Percentiles rank a stretch among this genome's conserved stretches.
Conservation (phyloP, 768 basidiomycete genomes). For the Hortiboletus flavorubellus region DNA sequence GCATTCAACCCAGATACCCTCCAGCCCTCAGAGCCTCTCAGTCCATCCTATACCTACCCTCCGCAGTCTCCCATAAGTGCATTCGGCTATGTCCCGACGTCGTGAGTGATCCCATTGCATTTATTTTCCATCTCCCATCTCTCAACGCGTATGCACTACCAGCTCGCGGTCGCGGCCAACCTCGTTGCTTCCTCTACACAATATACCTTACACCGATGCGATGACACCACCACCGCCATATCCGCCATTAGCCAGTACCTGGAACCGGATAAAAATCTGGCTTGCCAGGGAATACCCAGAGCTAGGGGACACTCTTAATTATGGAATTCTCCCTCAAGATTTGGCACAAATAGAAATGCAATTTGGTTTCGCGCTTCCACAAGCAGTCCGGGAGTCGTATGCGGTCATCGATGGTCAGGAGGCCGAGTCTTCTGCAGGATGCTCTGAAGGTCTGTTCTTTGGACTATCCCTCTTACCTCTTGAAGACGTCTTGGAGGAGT, state of each 20-base stretch:
- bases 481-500: slow-evolving; percentile 92
- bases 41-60: slow-evolving; percentile 72
- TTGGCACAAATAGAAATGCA: slow-evolving; percentile 80
- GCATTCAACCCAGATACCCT: slow-evolving; percentile 56
- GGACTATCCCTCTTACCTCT: slow-evolving; percentile 91
- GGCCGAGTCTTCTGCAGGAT: slow-evolving; percentile 81
- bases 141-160: slow-evolving; percentile 1
- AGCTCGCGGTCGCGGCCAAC: slow-evolving; percentile 47
- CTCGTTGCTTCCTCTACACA: slow-evolving; percentile 67
- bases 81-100: slow-evolving; percentile 60
- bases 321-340: slow-evolving; percentile 78
- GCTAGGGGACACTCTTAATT: slow-evolving; percentile 92
- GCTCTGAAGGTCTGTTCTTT: slow-evolving; percentile 90
- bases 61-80: slow-evolving; percentile 52
- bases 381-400: slow-evolving; percentile 89
- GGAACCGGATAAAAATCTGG: slow-evolving; percentile 82
- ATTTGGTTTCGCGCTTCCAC: slow-evolving; percentile 80
- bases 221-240: slow-evolving; percentile 44
- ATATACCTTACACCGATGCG: slow-evolving; percentile 44
- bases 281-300: slow-evolving; percentile 87
- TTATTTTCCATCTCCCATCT: background rate
- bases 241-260: slow-evolving; percentile 79
- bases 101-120: slow-evolving; percentile 37
- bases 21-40: slow-evolving; percentile 46
- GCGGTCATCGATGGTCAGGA: slow-evolving; percentile 90